phyloP scores from a whole-genome alignment of 768 basidiomycete species.

The Psilocybe tampanensis region DNA sequence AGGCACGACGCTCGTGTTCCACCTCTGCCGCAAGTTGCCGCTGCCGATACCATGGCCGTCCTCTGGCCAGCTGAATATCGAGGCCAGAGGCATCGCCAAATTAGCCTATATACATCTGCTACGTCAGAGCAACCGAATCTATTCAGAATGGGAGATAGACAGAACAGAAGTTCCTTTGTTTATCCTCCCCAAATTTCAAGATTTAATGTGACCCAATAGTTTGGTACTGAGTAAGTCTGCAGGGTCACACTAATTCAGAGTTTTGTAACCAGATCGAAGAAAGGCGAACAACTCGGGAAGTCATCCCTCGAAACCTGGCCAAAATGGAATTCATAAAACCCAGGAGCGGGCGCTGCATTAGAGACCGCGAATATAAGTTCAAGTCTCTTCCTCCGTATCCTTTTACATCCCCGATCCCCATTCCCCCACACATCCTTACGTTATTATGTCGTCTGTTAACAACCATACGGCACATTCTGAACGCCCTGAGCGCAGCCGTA shows the following conservation, averaged over 20 bases:
- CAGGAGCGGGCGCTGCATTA: slow-evolving; percentile 36
- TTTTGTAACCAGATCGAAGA: slow-evolving; percentile 43
- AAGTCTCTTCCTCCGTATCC: slow-evolving; percentile 31
- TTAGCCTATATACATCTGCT: slow-evolving; percentile 22
- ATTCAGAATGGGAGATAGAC: slow-evolving; percentile 20
- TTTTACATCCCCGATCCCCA: slow-evolving; percentile 54
- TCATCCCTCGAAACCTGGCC: slow-evolving; percentile 34
- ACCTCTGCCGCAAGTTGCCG: slow-evolving; percentile 40
- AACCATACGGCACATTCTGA: slow-evolving; percentile 58
- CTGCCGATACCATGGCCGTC: slow-evolving; percentile 22
- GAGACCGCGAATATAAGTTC: slow-evolving; percentile 43
- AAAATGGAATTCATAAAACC: slow-evolving; percentile 37
- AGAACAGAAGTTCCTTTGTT: slow-evolving; percentile 20
- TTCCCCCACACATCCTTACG: slow-evolving; percentile 51
- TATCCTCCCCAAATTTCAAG: slow-evolving; percentile 15
- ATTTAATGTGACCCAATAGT: slow-evolving; percentile 22
- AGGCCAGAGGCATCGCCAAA: slow-evolving; percentile 24
- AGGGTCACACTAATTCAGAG: slow-evolving; percentile 42
- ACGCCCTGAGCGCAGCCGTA: slow-evolving; percentile 83
- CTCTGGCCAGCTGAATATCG: slow-evolving; percentile 12
- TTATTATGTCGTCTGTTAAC: slow-evolving; percentile 64
- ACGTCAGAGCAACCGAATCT: slow-evolving; percentile 11
- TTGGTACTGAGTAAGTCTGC: slow-evolving; percentile 26
- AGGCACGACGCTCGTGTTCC: slow-evolving; percentile 36
- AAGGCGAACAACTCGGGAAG: slow-evolving; percentile 54